Conservation (phyloP, 1,139 yeast genomes). For the Yamadazyma aaseri region DNA sequence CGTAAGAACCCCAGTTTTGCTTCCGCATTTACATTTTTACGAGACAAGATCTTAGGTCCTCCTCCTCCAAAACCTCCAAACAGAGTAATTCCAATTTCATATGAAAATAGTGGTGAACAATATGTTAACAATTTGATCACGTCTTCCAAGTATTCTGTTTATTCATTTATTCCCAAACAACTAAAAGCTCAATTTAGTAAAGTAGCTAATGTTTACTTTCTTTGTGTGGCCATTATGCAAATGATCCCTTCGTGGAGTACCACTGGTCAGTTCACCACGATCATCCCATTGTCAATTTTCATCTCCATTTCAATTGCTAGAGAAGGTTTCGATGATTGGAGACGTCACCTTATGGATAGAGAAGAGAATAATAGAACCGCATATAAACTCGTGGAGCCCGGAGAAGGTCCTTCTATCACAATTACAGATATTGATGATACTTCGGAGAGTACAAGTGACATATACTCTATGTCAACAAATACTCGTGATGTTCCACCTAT, state of each 20-base stretch:
- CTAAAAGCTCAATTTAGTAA: slow-evolving; percentile 88
- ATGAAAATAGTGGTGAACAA: slow-evolving; percentile 60
- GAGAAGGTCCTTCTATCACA: slow-evolving; percentile 24
- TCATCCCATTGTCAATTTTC: slow-evolving; percentile 81
- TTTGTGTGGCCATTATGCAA: slow-evolving; percentile 86
- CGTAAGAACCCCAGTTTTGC: slow-evolving; percentile 13
- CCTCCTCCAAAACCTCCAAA: neutral
- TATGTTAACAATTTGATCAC: slow-evolving; percentile 71
- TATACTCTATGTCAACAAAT: slow-evolving; percentile 9
- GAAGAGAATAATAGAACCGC: slow-evolving; percentile 70
- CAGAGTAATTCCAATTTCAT: neutral
- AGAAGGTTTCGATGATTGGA: slow-evolving; percentile 92
- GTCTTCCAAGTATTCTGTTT: slow-evolving; percentile 81
- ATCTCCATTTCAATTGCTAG: slow-evolving; percentile 88
- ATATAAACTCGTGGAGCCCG: neutral
- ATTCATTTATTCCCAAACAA: slow-evolving; percentile 86
- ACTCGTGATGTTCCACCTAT: slow-evolving; percentile 2
- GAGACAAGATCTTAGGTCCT: neutral
- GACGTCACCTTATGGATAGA: slow-evolving; percentile 81
- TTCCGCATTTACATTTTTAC: neutral
- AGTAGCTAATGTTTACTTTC: slow-evolving; percentile 82
- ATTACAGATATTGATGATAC: slow-evolving; percentile 38
- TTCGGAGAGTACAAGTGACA: slow-evolving; percentile 34
- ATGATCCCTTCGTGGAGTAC: slow-evolving; percentile 98
- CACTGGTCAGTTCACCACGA: slow-evolving; percentile 94